These are phyloP conservation scores for Lactarius akahatsu DNA, from an alignment of 768 basidiomycete species.

Conservation along the genomic window DNA sequence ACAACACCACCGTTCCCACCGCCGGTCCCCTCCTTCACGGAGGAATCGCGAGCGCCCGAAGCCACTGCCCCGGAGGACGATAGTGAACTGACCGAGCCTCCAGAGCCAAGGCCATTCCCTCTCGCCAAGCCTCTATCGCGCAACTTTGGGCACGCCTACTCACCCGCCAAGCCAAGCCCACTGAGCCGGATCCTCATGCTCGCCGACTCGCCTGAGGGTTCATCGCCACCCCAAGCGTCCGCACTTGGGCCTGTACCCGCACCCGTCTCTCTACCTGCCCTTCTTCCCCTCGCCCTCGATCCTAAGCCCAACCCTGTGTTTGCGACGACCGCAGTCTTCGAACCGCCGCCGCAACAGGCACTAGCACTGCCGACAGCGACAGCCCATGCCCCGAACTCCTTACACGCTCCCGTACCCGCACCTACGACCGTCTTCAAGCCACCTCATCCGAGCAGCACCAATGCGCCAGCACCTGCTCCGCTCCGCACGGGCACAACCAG, in stretches of 20 bases:
- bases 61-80: slow-evolving; percentile 19
- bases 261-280: slow-evolving; percentile 26
- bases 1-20: slow-evolving; percentile 24
- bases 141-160: slow-evolving; percentile 78
- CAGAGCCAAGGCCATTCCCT: slow-evolving; percentile 55
- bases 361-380: neutral
- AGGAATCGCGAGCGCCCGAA: neutral
- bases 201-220: slow-evolving; percentile 54
- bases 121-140: slow-evolving; percentile 67
- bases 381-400: neutral
- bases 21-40: neutral
- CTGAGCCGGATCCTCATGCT: slow-evolving; percentile 78
- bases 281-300: neutral
- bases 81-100: neutral
- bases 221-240: slow-evolving; percentile 31
- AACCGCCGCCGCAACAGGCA: slow-evolving; percentile 1
- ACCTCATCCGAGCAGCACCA: neutral
- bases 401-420: slow-evolving; percentile 23
- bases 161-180: slow-evolving; percentile 77
- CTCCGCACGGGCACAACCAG: slow-evolving; percentile 20
- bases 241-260: slow-evolving; percentile 29
- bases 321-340: neutral
- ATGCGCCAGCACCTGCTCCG: slow-evolving; percentile 15
- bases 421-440: slow-evolving; percentile 11
- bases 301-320: neutral